Conservation (phyloP, 2,329 filamentous ascomycete genomes). For the Colletotrichum aenigma region DNA sequence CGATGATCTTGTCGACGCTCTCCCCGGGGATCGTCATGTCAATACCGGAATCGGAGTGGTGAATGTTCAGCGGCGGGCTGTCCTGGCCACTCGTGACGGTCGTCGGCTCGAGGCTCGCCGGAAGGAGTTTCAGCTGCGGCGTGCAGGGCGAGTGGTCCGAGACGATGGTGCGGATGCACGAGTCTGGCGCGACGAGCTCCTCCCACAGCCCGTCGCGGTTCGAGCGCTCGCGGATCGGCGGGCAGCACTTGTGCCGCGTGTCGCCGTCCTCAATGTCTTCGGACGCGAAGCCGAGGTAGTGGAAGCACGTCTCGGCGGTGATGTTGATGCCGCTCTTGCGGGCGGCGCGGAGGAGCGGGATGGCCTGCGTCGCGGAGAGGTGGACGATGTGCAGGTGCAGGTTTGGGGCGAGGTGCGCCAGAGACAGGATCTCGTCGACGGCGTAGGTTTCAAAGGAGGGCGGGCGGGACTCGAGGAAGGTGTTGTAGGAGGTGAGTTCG, state of each 20-base stretch:
- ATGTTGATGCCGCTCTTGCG: slow-evolving; percentile 78
- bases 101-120: slow-evolving; percentile 58
- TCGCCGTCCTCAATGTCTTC: slow-evolving; percentile 85
- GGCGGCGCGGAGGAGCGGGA: slow-evolving; percentile 79
- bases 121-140: slow-evolving; percentile 88
- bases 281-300: slow-evolving; percentile 85
- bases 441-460: slow-evolving; percentile 91
- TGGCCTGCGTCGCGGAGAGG: slow-evolving; percentile 85
- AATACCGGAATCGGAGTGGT: slow-evolving; percentile 57
- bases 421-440: slow-evolving; percentile 81
- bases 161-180: slow-evolving; percentile 89
- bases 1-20: slow-evolving; percentile 24
- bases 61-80: slow-evolving; percentile 34
- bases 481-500: slow-evolving; percentile 78
- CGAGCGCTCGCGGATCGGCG: slow-evolving; percentile 79
- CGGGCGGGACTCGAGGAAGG: slow-evolving; percentile 90
- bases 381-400: slow-evolving; percentile 94
- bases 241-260: slow-evolving; percentile 93
- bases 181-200: slow-evolving; percentile 73
- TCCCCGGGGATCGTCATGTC: slow-evolving; percentile 46
- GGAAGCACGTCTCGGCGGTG: slow-evolving; percentile 94
- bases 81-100: neutral
- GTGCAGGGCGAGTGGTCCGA: slow-evolving; percentile 97
- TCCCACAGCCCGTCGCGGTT: slow-evolving; percentile 90
- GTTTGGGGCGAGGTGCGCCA: slow-evolving; percentile 79